These are phyloP conservation scores for Kentomonas sorsogonicus DNA, from an alignment of 208 protist species.

Conservation along the genomic window DNA sequence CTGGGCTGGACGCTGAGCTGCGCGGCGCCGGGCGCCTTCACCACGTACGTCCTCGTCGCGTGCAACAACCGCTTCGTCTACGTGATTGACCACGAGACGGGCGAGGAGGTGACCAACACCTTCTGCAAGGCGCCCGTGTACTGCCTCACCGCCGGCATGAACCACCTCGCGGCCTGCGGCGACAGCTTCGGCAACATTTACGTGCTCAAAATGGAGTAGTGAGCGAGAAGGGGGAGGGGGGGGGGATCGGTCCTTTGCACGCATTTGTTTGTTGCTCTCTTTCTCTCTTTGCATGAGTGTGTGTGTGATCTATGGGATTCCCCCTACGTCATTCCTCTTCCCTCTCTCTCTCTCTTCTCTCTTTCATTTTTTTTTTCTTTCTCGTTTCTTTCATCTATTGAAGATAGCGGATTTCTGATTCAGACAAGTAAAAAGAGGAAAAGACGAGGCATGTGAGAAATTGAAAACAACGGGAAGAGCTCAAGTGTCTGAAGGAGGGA, in stretches of 20 bases:
- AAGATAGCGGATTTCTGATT: background rate
- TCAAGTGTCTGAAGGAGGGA: no score
- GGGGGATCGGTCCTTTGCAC: no score
- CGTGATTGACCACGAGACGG: slow-evolving; percentile 64
- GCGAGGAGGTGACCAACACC: slow-evolving; percentile 48
- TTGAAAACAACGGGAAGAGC: no score
- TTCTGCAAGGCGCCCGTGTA: slow-evolving; percentile 88
- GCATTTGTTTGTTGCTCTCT: background rate
- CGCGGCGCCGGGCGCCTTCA: slow-evolving; percentile 70
- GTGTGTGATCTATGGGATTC: background rate
- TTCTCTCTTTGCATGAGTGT: background rate
- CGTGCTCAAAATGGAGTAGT: slow-evolving; percentile 27
- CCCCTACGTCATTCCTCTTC: background rate
- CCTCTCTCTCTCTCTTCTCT: background rate
- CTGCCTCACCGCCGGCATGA: slow-evolving; percentile 60
- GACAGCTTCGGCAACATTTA: slow-evolving; percentile 90
- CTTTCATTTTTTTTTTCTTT: slow-evolving; percentile 6
- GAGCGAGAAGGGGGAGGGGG: no score
- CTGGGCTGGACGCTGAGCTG: slow-evolving; percentile 75
- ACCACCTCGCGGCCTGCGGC: slow-evolving; percentile 52
- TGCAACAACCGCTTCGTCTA: slow-evolving; percentile 86
- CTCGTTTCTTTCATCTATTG: background rate
- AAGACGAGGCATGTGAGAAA: no score
- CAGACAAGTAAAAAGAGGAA: no score
- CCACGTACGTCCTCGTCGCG: slow-evolving; percentile 59